Evolutionary conservation across 2,329 filamentous ascomycete genomes (phyloP).

Genomic region (Colletotrichum orbiculare): DNA sequence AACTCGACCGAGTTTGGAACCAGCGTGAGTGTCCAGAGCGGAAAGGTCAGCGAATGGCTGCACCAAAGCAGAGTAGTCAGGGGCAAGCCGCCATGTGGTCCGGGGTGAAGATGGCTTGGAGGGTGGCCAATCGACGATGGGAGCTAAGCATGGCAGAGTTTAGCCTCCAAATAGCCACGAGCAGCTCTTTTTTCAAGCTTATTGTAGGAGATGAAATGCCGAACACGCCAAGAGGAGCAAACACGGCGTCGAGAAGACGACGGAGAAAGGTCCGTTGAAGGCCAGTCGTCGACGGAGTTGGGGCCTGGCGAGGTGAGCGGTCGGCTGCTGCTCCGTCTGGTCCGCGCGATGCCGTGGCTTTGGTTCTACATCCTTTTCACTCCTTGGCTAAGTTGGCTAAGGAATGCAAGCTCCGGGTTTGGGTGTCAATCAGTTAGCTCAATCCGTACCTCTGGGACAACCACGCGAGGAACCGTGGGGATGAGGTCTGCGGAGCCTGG

Average conservation of each 20-base stretch:
- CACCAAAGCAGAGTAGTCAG: conserved; percentile 7
- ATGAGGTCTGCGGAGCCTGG: too few relatives aligned
- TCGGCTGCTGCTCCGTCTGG: too few relatives aligned
- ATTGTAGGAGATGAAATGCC: neutral
- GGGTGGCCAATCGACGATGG: neutral
- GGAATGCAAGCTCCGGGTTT: too few relatives aligned
- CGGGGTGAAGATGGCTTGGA: neutral
- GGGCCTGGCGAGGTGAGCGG: too few relatives aligned
- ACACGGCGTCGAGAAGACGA: neutral
- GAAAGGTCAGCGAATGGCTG: neutral
- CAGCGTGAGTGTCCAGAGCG: neutral
- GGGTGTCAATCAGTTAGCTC: too few relatives aligned
- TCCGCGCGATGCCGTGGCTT: too few relatives aligned
- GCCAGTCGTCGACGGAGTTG: too few relatives aligned
- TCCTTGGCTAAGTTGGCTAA: too few relatives aligned
- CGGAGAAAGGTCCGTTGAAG: neutral
- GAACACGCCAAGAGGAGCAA: neutral
- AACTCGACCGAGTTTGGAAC: neutral
- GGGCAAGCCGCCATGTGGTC: conserved; percentile 12
- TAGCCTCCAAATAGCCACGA: conserved; percentile 7
- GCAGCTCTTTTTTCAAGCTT: neutral
- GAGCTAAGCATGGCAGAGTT: neutral
- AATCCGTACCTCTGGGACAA: too few relatives aligned
- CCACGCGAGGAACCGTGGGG: too few relatives aligned
- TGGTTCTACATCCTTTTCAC: too few relatives aligned